A percentile compares a stretch with the other conserved stretches of the same genome.
phyloP scores from a whole-genome alignment of 2,329 filamentous ascomycete genomes.

The Penicillium aurantiogriseum region DNA sequence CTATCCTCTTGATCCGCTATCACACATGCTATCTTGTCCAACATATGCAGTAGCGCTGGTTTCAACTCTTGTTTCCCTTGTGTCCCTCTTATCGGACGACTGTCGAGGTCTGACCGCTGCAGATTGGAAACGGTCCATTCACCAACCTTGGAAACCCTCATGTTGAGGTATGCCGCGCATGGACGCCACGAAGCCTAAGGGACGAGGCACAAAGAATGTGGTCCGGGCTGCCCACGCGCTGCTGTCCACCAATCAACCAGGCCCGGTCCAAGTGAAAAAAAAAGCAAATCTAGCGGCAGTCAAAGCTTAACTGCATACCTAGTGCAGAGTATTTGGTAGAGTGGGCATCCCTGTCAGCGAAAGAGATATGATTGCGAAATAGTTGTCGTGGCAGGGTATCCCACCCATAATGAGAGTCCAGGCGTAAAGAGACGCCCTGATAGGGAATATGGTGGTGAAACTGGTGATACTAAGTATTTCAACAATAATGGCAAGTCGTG shows the following conservation, averaged over 20 bases:
- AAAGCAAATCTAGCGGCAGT: background rate
- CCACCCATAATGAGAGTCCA: conserved; percentile 63
- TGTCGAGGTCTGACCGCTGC: conserved; percentile 41
- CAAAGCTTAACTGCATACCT: background rate
- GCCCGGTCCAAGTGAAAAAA: background rate
- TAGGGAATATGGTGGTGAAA: conserved; percentile 54
- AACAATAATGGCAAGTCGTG: background rate
- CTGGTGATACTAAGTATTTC: conserved; percentile 6
- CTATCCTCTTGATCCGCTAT: background rate
- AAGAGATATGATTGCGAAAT: background rate
- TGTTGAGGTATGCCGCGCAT: conserved; percentile 83
- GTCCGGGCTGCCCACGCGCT: conserved; percentile 62
- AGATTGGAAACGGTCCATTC: conserved; percentile 55
- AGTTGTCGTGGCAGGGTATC: conserved; percentile 60
- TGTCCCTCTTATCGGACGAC: background rate
- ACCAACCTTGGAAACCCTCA: conserved; percentile 61
- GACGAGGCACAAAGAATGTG: conserved; percentile 71
- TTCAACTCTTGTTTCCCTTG: background rate
- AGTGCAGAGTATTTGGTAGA: conserved; percentile 40
- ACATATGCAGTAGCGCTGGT: background rate
- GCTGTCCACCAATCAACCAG: conserved; percentile 69
- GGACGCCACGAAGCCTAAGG: conserved; percentile 85
- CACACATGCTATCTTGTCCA: background rate
- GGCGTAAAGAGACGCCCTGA: conserved; percentile 45
- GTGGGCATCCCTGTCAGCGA: conserved; percentile 59